Base-by-base conservation (phyloP, 768 basidiomycete species). In the Rhodosporidiobolus odoratus region DNA sequence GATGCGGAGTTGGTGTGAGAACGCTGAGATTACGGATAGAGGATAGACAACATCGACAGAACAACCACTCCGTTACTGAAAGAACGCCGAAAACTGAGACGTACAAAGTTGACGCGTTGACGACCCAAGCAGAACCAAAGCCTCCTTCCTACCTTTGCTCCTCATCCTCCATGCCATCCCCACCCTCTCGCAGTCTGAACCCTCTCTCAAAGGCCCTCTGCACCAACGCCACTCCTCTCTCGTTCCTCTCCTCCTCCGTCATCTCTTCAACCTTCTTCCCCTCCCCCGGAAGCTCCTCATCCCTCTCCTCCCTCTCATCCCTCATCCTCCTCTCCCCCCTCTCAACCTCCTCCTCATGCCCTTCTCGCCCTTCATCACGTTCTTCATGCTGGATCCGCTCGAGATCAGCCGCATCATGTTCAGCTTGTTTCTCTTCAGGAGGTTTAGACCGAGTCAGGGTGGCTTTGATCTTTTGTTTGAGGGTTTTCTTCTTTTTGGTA, bases 261-360 rank as follows among this genome's bases (percentile, higher is more conserved):
- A 77, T 71, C n/a, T 76, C 71, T 41, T 68, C 61, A 16, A 62
- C 58, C n/a, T n/a, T 48, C 66, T 68, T 75, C 3, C 68, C 75
- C 38, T 76, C 73, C 3, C 65, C 68, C 0, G 72, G 72, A 27
- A 73, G 52, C 19, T 45, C 40, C 59, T 43, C 34, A 6, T 66
- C 54, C 25, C 60, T 43, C 13, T 53, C 53, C 16, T 61, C 41
- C 5, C 37, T 38, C 27, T 52, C 32, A 48, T 25, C 41, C 52
- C 25, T 25, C 45, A 37, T 56, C 41, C 27, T 50, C 54, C 27
- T 41, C 50, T 43, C 53, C 30, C 54, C 63, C 1, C 50, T 50
- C 32, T 62, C 48, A 23, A 71, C 65, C 38, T 70, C 53, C 34
- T 37, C 23, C 15, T 62, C 63, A 37, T 64, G 65, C 50, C 57